Base-by-base conservation (phyloP, 1,284 basidiomycete genomes). In the Microbotryum saponariae region DNA sequence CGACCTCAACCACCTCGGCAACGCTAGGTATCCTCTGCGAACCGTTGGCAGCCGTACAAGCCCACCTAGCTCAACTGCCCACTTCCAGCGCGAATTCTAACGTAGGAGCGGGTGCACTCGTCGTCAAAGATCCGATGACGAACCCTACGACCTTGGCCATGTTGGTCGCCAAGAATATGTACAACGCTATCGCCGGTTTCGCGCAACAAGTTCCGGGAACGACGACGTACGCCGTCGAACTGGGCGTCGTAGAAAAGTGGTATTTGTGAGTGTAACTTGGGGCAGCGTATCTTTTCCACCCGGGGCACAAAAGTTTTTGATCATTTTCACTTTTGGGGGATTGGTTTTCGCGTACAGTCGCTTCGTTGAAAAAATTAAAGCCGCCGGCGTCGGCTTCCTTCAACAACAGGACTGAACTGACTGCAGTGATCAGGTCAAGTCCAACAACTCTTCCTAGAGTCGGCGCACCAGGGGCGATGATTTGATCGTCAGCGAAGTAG, bases 11-110 rank as follows among this genome's bases (percentile, higher is more conserved):
- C 10, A 47, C 44, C 3, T 52, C 50, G 4, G 59, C 63, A 3
- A 69, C 66, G 0, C 58, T 69, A 21, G 67, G 65, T 18, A 66
- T 66, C 51, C 52, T 63, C 14, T 65, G 65, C 59, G 62, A 64
- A 27, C 60, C 66, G 2, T 47, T 65, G 37, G 48, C 58, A 7
- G n/a, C 61, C n/a, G 67, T 70, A 53, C 55, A 63, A 45, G 53
- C 62, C 42, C 59, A 68, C 20, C 45, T 58, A 6, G 29, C 60
- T 21, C 37, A 56, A 8, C 31, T 67, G 50, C 49, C 57, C 2
- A 54, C 56, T 20, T 54, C 47, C 18, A 31, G 49, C 1, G 16
- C 14, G n/a, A 55, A 55, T 16, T n/a, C 50, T 1, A 29, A 51
- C 1, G 54, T 56, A 0, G 54, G 56, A 7, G 53, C 49, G 23